Conservation (phyloP, 495 filamentous ascomycete genomes). For the Lophiostoma macrostomum region DNA sequence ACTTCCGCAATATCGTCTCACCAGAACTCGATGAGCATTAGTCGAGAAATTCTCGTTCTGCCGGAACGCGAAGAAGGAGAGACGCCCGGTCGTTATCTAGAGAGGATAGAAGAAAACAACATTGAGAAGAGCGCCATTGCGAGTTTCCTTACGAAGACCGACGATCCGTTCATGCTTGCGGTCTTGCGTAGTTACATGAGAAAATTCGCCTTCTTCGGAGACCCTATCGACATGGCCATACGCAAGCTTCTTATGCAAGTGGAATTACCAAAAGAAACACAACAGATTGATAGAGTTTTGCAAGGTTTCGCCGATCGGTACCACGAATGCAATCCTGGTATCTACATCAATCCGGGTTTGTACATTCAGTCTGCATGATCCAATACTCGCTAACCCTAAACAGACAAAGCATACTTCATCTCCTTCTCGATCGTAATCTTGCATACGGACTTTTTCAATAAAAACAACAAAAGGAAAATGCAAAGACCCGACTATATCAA, state of each 20-base stretch:
- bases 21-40: constrained; percentile 66
- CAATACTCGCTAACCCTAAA: constrained; percentile 22
- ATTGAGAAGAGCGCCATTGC: constrained; percentile 77
- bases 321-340: constrained; percentile 96
- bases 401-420: constrained; percentile 94
- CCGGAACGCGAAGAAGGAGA: constrained; percentile 85
- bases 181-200: constrained; percentile 93
- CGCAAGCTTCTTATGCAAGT: constrained; percentile 95
- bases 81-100: constrained; percentile 83
- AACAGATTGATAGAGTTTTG: constrained; percentile 93
- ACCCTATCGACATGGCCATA: constrained; percentile 96
- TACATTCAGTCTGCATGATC: constrained; percentile 17
- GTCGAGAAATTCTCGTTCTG: constrained; percentile 58
- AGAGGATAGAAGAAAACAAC: constrained; percentile 67
- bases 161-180: constrained; percentile 75
- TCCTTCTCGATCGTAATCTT: constrained; percentile 95
- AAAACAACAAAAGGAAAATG: constrained; percentile 99
- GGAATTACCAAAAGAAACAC: constrained; percentile 92
- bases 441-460: constrained; percentile 98
- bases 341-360: constrained; percentile 76
- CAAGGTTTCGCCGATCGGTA: constrained; percentile 95
- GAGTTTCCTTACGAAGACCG: constrained; percentile 74
- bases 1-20: constrained; percentile 70
- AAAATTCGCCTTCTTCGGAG: constrained; percentile 87
- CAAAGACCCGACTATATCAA: constrained; percentile 93